Conservation (phyloP, 441 rosid genomes). For the Populus hybrid region DNA sequence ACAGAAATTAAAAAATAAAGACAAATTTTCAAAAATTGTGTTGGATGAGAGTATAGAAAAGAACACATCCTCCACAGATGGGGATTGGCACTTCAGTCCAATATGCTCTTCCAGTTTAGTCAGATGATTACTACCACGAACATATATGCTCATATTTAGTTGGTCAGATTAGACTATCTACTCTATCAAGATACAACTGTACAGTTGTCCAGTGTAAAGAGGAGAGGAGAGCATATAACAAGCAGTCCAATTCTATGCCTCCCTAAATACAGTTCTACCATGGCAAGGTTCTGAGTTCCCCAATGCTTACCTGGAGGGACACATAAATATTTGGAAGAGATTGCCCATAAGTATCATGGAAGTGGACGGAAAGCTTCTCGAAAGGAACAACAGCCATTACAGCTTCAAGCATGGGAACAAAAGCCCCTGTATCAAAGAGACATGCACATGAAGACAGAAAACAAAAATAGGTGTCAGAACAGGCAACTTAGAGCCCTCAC, state of each 20-base stretch:
- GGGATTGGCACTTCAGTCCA: too few species aligned
- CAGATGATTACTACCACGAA: too few species aligned
- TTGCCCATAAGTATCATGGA: constrained; percentile 97
- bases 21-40: not conserved
- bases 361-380: constrained; percentile 86
- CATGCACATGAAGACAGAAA: not conserved
- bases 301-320: constrained; percentile 71
- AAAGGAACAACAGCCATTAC: constrained; percentile 78
- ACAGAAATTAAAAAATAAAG: not conserved
- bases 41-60: not conserved
- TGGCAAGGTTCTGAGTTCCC: not conserved
- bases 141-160: too few species aligned
- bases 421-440: constrained; percentile 44
- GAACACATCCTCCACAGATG: not conserved
- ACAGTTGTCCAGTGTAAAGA: too few species aligned
- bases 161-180: too few species aligned
- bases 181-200: too few species aligned
- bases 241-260: not conserved
- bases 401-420: constrained; percentile 87
- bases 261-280: not conserved
- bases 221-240: too few species aligned
- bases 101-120: too few species aligned
- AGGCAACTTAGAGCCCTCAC: constrained; percentile 83
- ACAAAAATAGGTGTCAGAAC: constrained; percentile 69
- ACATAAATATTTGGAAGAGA: constrained; percentile 81